Conservation (phyloP, 306 rosid genomes). For the Quercus dentata region DNA sequence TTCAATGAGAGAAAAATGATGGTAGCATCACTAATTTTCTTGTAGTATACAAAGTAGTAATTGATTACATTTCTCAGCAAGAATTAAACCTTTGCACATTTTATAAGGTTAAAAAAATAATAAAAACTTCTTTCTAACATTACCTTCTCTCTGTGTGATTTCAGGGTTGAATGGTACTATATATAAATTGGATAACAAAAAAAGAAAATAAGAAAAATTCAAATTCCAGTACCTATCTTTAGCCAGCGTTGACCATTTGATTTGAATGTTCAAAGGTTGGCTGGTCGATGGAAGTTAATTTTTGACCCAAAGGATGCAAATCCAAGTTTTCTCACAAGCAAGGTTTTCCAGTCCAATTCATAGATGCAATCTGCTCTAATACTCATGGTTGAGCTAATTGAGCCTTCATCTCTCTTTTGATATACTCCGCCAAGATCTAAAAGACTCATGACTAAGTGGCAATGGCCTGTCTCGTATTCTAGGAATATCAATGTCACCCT, state of each 20-base stretch:
- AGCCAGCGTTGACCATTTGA: not conserved
- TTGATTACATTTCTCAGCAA: too few species aligned
- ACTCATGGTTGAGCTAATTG: conserved; percentile 6
- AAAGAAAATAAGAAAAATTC: not conserved
- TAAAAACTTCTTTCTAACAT: not conserved
- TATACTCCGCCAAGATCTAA: conserved; percentile 35
- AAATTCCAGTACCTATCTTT: not conserved
- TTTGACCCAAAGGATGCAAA: not conserved
- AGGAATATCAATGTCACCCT: conserved; percentile 86
- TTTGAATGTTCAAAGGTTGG: not conserved
- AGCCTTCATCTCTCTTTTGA: conserved; percentile 33
- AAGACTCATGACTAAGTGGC: conserved; percentile 66
- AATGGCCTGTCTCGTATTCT: conserved; percentile 67
- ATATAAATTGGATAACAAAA: not conserved
- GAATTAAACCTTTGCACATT: too few species aligned
- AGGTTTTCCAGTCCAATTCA: not conserved
- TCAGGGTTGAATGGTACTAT: not conserved
- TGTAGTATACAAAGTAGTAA: too few species aligned
- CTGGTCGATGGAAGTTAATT: not conserved
- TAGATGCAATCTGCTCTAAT: not conserved
- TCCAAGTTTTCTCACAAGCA: not conserved
- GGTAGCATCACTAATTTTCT: too few species aligned
- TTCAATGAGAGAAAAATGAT: too few species aligned
- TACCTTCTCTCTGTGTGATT: not conserved
- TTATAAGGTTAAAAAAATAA: too few species aligned